Base-by-base conservation (phyloP, 2,329 filamentous ascomycete species). In the Rhynchosporium graminicola region DNA sequence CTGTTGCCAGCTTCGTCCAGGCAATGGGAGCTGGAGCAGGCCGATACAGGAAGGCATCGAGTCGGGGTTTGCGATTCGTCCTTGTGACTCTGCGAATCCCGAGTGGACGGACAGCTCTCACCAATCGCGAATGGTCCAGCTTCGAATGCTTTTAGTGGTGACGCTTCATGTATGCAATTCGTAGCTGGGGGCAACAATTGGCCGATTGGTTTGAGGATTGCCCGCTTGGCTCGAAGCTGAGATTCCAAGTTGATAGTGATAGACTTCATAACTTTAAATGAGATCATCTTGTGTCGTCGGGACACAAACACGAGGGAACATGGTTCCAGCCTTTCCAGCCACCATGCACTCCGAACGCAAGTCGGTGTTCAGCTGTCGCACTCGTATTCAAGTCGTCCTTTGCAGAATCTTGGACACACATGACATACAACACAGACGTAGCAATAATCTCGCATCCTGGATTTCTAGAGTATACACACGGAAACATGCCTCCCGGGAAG, bases 51-150 rank as follows among this genome's bases (percentile, higher is more conserved):
- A 0, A 33, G 9, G 31, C 3, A 7, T 51, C 29, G 31, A 36
- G 15, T 36, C 13, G 15, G 20, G 15, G 31, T 31, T 31, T 36
- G 50, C 26, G 38, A 52, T 26, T 40, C 6, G 10, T 26, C 33
- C 50, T 38, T n/a, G 50, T 40, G 9, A 28, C 4, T 38, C 4
- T 26, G 3, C 26, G 31, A n/a, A 3, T 38, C 36, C 50, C 31
- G 36, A 40, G 50, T 6, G 33, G 33, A 26, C n/a, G 50, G 50
- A 38, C n/a, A n/a, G 36, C 50, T 33, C 28, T 52, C 50, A 52
- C 33, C 31, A 52, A 52, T 52, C 1, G 50, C 31, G 33, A 26
- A 15, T 38, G 50, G 20, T 38, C 50, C 31, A 12, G n/a, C 31
- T 40, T 52, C 50, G 31, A 33, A 28, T 31, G 6, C 26, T 52